phyloP scores from a whole-genome alignment of 495 filamentous ascomycete genomes.

The Neurospora pannonica region DNA sequence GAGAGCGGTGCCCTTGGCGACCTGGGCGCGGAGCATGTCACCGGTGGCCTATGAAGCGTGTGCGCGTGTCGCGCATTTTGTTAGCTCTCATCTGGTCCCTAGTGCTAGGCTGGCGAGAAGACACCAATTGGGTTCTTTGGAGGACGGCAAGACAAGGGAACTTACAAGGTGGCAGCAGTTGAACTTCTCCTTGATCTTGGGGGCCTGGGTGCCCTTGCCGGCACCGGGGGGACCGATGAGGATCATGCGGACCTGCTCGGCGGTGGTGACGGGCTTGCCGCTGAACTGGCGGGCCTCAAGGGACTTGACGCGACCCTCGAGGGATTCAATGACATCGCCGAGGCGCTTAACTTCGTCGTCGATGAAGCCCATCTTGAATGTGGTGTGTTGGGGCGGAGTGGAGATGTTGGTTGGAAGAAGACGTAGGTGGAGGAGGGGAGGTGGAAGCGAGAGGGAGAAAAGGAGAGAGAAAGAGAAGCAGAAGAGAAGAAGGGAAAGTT shows the following conservation, averaged over 20 bases:
- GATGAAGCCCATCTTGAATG: conserved; percentile 68
- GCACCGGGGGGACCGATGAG: conserved; percentile 96
- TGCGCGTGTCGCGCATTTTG: neutral
- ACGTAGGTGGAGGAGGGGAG: neutral
- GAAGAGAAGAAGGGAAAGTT: conserved; percentile 7
- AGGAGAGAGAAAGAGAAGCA: conserved; percentile 8
- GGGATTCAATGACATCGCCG: conserved; percentile 66
- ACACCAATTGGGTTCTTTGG: neutral
- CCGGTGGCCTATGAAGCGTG: conserved; percentile 66
- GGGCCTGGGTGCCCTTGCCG: conserved; percentile 98
- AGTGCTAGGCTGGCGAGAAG: neutral
- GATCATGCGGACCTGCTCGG: conserved; percentile 78
- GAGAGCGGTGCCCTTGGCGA: conserved; percentile 92
- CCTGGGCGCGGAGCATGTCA: conserved; percentile 98
- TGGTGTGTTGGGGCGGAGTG: conserved; percentile 15
- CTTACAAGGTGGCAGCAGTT: conserved; percentile 92
- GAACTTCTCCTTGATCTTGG: conserved; percentile 95
- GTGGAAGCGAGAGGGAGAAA: conserved; percentile 7
- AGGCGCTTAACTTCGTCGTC: conserved; percentile 70
- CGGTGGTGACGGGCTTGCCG: conserved; percentile 34
- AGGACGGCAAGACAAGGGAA: neutral
- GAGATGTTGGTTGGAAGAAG: conserved; percentile 1
- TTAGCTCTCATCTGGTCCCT: neutral
- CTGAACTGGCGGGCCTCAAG: conserved; percentile 55
- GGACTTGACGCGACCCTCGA: conserved; percentile 73